Evolutionary conservation across 164 flowering plant genomes (phyloP), one percentile per base, ranked within the genome.

Genomic region (Vitis riparia): DNA sequence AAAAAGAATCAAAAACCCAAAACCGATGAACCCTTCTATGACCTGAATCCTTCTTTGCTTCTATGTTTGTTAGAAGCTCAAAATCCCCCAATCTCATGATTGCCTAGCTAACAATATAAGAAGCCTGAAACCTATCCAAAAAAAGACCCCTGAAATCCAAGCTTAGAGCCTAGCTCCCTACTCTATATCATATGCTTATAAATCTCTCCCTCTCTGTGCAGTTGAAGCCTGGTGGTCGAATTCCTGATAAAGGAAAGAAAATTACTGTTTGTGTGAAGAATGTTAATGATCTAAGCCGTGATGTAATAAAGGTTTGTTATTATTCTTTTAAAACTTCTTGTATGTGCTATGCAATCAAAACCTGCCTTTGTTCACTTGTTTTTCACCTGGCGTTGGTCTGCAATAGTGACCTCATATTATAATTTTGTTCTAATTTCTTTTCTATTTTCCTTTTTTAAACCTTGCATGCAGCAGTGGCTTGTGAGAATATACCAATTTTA

Each of bases 181-280:
- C 44, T 32, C 44, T 32, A 15, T 69, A 0, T 32, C 44, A 11
- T 63, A 51, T 59, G 17, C 13, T 57, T 29, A 47, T 67, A 32
- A 32, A 4, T 32, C 44, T 66, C 6, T 68, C 8, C 17, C 27
- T 68, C 58, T 0, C 10, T 67, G 47, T 72, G 75, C 87, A 94
- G 98, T 78, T 95, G 81, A 95, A 95, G 71, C 90, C 98, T 59
- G 98, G 99, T 70, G 99, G 99, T 5, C 68, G 76, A 66, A 86
- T 91, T 82, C 85, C 98, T 63, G 86, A 79, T 11, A 93, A 89
- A 77, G 99, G 96, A 60, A 95, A 88, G 78, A 86, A 52, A 72
- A 86, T 91, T 56, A 81, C 80, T 69, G 80, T 95, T 19, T 63
- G 6, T 56, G 93, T 93, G 57, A 82, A 79, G 76, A 93, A 84